Conservation (phyloP, 2,329 filamentous ascomycete genomes). For the Beauveria scarabaeidicola region DNA sequence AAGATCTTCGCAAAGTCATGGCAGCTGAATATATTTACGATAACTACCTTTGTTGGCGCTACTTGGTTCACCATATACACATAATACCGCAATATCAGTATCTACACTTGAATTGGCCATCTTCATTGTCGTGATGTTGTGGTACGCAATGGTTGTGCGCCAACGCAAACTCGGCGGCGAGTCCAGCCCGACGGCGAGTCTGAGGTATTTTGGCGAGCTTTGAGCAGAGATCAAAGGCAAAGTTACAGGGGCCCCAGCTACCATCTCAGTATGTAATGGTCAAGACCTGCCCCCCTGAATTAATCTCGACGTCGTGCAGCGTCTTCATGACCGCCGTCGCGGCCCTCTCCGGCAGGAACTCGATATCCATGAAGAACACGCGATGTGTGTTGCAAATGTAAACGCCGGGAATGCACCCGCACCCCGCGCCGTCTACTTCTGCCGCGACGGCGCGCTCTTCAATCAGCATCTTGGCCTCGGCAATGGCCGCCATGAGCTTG, state of each 20-base stretch:
- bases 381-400: slow-evolving; percentile 7
- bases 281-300: background rate
- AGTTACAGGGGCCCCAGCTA: too few relatives aligned
- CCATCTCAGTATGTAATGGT: background rate
- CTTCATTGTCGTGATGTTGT: background rate
- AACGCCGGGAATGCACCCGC: background rate
- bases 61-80: background rate
- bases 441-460: slow-evolving; percentile 6
- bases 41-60: background rate
- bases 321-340: slow-evolving; percentile 8
- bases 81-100: background rate
- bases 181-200: background rate
- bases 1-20: background rate
- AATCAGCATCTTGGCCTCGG: slow-evolving; percentile 10
- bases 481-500: slow-evolving; percentile 10
- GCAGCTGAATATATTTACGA: background rate
- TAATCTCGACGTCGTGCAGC: background rate
- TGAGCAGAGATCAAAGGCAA: background rate
- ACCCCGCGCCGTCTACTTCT: background rate
- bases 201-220: background rate
- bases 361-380: slow-evolving; percentile 8
- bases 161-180: too few relatives aligned
- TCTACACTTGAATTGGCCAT: background rate
- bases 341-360: slow-evolving; percentile 1
- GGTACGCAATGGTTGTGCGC: background rate